These are phyloP conservation scores for Agaricales sp. DNA, from an alignment of 1,284 basidiomycete species.

Conservation along the genomic window DNA sequence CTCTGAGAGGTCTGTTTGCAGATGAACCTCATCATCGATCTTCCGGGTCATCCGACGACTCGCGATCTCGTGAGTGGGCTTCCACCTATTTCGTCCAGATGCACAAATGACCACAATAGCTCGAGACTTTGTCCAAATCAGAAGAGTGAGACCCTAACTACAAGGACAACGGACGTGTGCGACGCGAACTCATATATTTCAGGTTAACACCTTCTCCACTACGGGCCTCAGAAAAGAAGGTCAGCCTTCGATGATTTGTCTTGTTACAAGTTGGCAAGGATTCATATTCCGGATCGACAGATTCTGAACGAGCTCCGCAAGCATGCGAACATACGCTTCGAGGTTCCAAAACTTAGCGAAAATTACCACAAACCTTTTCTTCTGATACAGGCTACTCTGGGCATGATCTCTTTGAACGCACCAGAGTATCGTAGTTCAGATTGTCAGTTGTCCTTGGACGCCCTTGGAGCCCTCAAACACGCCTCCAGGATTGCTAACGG, in stretches of 20 bases:
- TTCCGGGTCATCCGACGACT: slow-evolving; percentile 41
- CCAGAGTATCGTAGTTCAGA: slow-evolving; percentile 60
- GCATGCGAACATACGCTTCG: slow-evolving; percentile 65
- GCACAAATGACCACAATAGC: slow-evolving; percentile 25
- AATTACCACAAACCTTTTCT: slow-evolving; percentile 63
- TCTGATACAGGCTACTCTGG: slow-evolving; percentile 61
- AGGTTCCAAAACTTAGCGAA: slow-evolving; percentile 55
- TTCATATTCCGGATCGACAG: too few species aligned
- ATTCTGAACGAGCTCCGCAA: slow-evolving; percentile 54
- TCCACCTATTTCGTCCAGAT: slow-evolving; percentile 1
- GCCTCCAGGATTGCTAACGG: slow-evolving; percentile 58
- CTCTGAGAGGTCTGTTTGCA: slow-evolving; percentile 16
- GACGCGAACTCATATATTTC: slow-evolving; percentile 1
- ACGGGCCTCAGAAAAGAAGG: slow-evolving; percentile 62
- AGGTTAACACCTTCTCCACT: slow-evolving; percentile 61
- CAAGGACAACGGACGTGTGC: too few species aligned
- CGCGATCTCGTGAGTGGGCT: slow-evolving; percentile 50
- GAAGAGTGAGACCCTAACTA: slow-evolving; percentile 46
- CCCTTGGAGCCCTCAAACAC: slow-evolving; percentile 56
- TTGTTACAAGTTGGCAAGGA: too few species aligned
- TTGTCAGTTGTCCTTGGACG: slow-evolving; percentile 62
- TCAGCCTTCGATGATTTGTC: slow-evolving; percentile 16
- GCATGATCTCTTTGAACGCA: slow-evolving; percentile 55
- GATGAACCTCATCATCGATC: slow-evolving; percentile 60
- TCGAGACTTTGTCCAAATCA: slow-evolving; percentile 52